Base-by-base conservation (phyloP, 176 grass and related monocot species). In the Triticum turgidum region DNA sequence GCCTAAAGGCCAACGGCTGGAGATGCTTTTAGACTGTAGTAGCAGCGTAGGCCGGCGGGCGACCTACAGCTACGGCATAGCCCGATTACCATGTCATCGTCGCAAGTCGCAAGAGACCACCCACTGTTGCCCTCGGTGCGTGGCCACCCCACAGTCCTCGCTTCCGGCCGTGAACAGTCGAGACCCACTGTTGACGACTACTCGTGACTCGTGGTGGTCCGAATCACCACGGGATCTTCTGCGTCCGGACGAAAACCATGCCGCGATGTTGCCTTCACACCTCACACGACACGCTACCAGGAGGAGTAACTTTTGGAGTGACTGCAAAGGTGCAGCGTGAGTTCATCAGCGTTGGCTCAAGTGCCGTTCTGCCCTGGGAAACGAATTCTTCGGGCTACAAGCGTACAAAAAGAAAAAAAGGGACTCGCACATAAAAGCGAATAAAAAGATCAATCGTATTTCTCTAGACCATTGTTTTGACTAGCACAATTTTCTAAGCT, bases 161-260 rank as follows among this genome's bases (percentile, higher is more conserved):
- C 4, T 10, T 47, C 15, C 30, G 79, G 22, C 62, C 24, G 45
- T 49, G 39, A 81, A 81, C 79, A 66, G 39, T 49, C 38, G 18
- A 45, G 6, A 12, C 34, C 62, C 45, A 49, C 79, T 49, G 38
- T n/a, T 20, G 5, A 47, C 22, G 56, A 20, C 56, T 59, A 21
- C 24, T 67, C 61, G 37, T 80, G 78, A 80, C 77, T 41, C 37
- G 24, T 61, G n/a, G n/a, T 59, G 56, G 24, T 81, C 79, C 38
- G 44, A 20, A 81, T 8, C 62, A 18, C 39, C 39, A 8, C 24
- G 10, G 30, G 39, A 81, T 81, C 12, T 8, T 33, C 9, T 67
- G 9, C 3, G 10, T 8, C 62, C 3, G 24, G 20, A 20, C 7
- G 15, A 65, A 67, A 6, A 49, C 9, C 61, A 13, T 58, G 18